A percentile compares a stretch with the other conserved stretches of the same genome.
Conservation (phyloP, 1,284 basidiomycete species). For the Volvariella volvacea region DNA sequence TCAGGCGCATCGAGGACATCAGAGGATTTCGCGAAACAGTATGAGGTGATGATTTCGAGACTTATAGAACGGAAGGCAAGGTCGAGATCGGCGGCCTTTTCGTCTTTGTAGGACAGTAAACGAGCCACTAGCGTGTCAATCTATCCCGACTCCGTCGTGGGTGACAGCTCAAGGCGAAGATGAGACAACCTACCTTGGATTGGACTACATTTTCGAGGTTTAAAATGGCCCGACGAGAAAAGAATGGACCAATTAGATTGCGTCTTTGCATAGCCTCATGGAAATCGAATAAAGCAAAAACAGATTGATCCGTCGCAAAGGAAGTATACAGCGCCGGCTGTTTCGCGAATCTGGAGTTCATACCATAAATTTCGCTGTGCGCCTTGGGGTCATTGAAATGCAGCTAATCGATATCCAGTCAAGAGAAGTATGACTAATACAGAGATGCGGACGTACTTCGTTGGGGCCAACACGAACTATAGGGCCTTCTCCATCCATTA, state of each 20-base stretch:
- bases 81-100: conserved; percentile 22
- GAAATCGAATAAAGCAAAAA: conserved; percentile 25
- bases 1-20: conserved; percentile 17
- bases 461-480: conserved; percentile 26
- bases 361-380: conserved; percentile 27
- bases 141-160: conserved; percentile 15
- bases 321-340: conserved; percentile 23
- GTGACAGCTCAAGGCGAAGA: background rate
- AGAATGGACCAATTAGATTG: conserved; percentile 27
- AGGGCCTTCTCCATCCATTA: conserved; percentile 14
- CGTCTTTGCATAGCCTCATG: conserved; percentile 24
- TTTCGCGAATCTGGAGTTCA: conserved; percentile 24
- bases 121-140: conserved; percentile 23
- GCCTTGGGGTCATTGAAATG: conserved; percentile 27
- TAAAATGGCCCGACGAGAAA: conserved; percentile 29
- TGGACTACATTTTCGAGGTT: conserved; percentile 28
- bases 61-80: conserved; percentile 25
- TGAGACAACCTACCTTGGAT: conserved; percentile 17
- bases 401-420: conserved; percentile 22
- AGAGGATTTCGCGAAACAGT: conserved; percentile 25
- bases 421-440: background rate
- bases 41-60: conserved; percentile 28
- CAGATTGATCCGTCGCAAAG: conserved; percentile 24
- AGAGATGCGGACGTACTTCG: conserved; percentile 16
- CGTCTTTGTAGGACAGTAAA: conserved; percentile 16